phyloP scores from a whole-genome alignment of 768 basidiomycete genomes.

The Suillus variegatus region DNA sequence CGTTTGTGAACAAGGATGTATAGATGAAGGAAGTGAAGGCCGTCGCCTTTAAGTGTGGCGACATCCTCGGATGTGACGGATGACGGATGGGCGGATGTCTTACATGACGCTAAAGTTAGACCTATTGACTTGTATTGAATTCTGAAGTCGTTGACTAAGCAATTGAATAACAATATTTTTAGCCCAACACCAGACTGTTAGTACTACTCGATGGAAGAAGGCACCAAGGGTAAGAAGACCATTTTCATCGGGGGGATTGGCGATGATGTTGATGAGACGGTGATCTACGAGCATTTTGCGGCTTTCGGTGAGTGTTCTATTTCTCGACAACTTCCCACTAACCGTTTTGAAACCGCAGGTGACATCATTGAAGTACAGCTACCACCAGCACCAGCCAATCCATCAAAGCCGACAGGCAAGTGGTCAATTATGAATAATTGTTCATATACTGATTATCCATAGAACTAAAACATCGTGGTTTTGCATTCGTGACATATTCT shows the following conservation, averaged over 20 bases:
- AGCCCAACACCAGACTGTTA: not conserved
- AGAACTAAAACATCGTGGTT: slow-evolving; percentile 89
- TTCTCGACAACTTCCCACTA: not conserved
- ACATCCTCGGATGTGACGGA: not conserved
- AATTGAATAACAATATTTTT: not conserved
- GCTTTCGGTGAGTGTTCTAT: slow-evolving; percentile 70
- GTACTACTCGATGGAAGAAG: slow-evolving; percentile 65
- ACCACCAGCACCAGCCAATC: slow-evolving; percentile 76
- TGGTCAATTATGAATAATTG: slow-evolving; percentile 13
- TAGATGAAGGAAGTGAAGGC: not conserved
- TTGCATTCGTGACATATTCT: slow-evolving; percentile 88
- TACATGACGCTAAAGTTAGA: not conserved
- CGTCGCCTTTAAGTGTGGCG: not conserved
- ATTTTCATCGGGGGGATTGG: slow-evolving; percentile 82
- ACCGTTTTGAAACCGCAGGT: slow-evolving; percentile 46
- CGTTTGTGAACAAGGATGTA: not conserved
- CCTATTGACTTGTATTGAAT: slow-evolving; percentile 1
- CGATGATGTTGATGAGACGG: slow-evolving; percentile 80
- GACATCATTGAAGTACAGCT: slow-evolving; percentile 93
- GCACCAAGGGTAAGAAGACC: slow-evolving; percentile 82
- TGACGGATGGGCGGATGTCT: not conserved
- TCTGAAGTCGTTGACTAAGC: not conserved
- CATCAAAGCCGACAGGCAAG: slow-evolving; percentile 59
- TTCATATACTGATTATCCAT: slow-evolving; percentile 8
- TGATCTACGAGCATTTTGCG: slow-evolving; percentile 78